Conservation (phyloP, 495 filamentous ascomycete genomes). For the Podospora fimiseda region DNA sequence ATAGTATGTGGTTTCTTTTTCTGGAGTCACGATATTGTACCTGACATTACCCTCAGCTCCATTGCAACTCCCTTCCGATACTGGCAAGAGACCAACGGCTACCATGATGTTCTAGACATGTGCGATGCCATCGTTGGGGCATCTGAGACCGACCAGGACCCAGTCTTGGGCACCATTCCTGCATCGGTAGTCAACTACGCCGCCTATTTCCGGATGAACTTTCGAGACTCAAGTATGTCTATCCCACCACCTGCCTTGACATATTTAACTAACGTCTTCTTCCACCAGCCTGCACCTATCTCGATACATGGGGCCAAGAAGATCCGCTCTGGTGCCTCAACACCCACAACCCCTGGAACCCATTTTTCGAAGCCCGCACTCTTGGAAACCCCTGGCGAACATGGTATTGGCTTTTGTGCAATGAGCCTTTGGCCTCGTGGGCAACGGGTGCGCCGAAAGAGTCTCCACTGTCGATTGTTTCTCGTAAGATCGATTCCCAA, state of each 20-base stretch:
- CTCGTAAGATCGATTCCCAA: conserved; percentile 45
- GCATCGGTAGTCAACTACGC: conserved; percentile 43
- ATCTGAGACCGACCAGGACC: conserved; percentile 12
- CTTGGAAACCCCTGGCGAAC: conserved; percentile 52
- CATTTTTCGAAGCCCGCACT: conserved; percentile 48
- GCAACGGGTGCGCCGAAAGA: conserved; percentile 43
- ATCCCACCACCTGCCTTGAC: background rate
- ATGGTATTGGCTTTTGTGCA: conserved; percentile 61
- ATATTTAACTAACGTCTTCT: background rate
- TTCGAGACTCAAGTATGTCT: conserved; percentile 45
- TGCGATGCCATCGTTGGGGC: conserved; percentile 27
- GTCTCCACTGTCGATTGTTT: conserved; percentile 39
- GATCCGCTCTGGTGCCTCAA: conserved; percentile 50
- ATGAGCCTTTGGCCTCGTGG: conserved; percentile 44
- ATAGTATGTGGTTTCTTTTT: conserved; percentile 10
- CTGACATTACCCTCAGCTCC: conserved; percentile 9
- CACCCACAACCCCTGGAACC: conserved; percentile 51
- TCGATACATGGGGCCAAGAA: conserved; percentile 46
- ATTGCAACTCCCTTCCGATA: conserved; percentile 21
- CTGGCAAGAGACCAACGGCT: conserved; percentile 27
- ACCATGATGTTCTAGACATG: conserved; percentile 47
- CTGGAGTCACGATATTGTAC: background rate
- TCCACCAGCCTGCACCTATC: conserved; percentile 27
- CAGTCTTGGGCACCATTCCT: conserved; percentile 18
- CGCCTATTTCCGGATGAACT: conserved; percentile 41